Percentiles rank a stretch among this genome's conserved stretches.
These are phyloP conservation scores for Picea abies DNA, from an alignment of 83 land plant genomes.

Conservation along the genomic window DNA sequence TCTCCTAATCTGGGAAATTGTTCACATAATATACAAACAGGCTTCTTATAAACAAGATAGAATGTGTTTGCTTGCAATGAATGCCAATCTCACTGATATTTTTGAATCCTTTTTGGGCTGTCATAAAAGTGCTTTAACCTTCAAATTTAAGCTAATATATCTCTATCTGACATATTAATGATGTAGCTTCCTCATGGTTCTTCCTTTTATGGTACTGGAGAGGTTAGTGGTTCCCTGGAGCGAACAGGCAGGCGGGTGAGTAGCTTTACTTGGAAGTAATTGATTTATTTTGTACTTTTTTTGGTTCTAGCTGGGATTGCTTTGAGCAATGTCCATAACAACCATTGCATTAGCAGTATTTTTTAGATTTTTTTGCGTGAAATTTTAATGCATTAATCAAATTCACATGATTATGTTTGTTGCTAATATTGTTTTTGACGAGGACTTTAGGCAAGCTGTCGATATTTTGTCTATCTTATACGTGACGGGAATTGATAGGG, in stretches of 20 bases:
- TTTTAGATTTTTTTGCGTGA: neutral
- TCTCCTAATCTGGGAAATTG: neutral
- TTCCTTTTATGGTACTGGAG: conserved; percentile 94
- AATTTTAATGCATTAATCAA: neutral
- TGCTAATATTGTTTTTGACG: neutral
- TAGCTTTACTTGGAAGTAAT: neutral
- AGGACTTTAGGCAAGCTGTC: conserved; percentile 1
- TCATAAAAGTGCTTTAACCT: neutral
- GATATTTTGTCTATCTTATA: neutral
- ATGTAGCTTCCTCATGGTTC: conserved; percentile 78
- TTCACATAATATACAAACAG: neutral
- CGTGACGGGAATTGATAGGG: neutral
- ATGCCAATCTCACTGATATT: neutral
- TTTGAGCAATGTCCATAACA: neutral
- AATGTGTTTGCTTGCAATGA: neutral
- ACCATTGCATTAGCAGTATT: neutral
- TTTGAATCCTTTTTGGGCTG: neutral
- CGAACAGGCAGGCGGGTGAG: conserved; percentile 89
- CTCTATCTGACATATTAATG: neutral
- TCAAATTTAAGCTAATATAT: neutral
- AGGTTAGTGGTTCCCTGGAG: conserved; percentile 89
- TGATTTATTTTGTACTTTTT: neutral
- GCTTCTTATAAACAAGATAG: neutral
- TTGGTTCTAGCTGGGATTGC: neutral
- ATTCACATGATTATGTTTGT: neutral